Base-by-base conservation (phyloP, 805 yeast species). In the Myxozyma nipponensis region DNA sequence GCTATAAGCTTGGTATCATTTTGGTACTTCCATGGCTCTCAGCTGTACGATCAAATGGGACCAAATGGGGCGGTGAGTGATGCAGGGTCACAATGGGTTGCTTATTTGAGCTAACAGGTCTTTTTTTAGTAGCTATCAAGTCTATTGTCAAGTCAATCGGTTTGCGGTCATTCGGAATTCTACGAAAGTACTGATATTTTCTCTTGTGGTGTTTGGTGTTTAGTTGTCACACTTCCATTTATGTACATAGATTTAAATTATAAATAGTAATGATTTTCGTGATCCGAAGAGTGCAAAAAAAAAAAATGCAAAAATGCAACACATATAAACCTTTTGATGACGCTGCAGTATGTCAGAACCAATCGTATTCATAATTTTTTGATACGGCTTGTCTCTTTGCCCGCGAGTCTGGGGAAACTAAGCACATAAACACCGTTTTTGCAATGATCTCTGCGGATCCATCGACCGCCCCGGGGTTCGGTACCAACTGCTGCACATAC, bases 391-490 rank as follows among this genome's bases (percentile, higher is more conserved):
- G 9, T n/a, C 21, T 7, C 19, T 18, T 7, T 17, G 6, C 19
- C 38, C 7, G 6, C 38, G 9, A 10, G 38, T 18, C 38, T 10
- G 9, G 15, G 6, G 21, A 35, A 18, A n/a, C 38, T 39, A 26
- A 53, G 39, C 32, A 53, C 49, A 24, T 43, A 48, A 13, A 53
- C 49, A 9, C 57, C 57, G 18, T 47, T 42, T 40, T 40, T 45
- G 32, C 32, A 28, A 2, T 44, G 46, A 18, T 40, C 28, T 22
- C 22, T 30, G 7, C 25, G 30, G 34, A 47, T 36, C 58, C 58
- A 54, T 9, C 58, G 42, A 3, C 57, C 58, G 25, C 47, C 49
- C 28, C 39, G 40, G 24, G 44, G 13, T 44, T 54, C 58, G 24
- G 19, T 38, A n/a, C 58, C 58, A 15, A 52, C 50, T 9, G 51